phyloP scores from a whole-genome alignment of 208 protist species.

The Crithidia mellificae region DNA sequence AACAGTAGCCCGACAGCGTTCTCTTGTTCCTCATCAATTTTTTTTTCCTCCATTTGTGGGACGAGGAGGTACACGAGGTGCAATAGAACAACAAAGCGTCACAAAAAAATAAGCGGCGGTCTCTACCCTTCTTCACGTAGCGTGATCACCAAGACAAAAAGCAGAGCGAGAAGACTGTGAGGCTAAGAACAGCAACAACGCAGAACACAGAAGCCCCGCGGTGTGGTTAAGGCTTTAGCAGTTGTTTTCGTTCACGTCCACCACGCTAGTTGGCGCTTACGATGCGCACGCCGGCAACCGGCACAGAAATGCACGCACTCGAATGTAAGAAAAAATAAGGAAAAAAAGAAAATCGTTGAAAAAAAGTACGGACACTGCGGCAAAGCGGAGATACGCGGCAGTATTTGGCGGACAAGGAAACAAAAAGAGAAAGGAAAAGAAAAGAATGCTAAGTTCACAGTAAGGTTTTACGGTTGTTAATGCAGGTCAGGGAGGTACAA shows the following conservation, averaged over 20 bases:
- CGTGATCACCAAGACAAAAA: neutral
- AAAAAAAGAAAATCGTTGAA: no score
- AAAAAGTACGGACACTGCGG: neutral
- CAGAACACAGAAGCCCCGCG: neutral
- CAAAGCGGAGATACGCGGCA: neutral
- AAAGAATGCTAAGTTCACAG: slow-evolving; percentile 4
- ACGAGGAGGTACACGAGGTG: no score
- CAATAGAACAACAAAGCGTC: no score
- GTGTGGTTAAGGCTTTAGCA: neutral
- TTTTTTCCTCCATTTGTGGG: no score
- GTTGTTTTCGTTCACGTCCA: neutral
- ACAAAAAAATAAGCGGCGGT: no score
- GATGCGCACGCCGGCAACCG: neutral
- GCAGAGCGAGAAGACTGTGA: neutral
- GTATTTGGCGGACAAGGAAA: no score
- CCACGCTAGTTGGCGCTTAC: neutral
- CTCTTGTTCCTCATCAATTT: no score
- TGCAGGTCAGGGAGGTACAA: neutral
- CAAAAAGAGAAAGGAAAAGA: slow-evolving; percentile 3
- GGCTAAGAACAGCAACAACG: neutral
- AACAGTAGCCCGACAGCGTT: neutral
- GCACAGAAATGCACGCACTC: neutral
- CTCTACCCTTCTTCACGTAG: neutral
- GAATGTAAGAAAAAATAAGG: neutral
- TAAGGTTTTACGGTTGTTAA: neutral